Evolutionary conservation across 2,329 filamentous ascomycete species (phyloP), one percentile per base, ranked within the genome.

Genomic region (Botrytis medusae): DNA sequence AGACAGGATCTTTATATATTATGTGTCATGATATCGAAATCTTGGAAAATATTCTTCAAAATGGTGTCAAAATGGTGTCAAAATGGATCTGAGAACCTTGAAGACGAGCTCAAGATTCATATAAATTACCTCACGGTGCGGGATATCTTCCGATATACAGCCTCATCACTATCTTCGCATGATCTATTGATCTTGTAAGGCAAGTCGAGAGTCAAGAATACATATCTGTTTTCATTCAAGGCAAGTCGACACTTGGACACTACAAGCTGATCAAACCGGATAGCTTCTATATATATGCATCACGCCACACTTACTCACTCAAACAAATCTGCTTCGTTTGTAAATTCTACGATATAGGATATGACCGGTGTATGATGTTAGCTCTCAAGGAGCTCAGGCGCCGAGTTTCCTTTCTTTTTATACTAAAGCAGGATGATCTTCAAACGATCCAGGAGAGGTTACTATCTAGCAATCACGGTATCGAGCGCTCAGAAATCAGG

Each of bases 101-200:
- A 14, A 20, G 29, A 46, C 40, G 20, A 48, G 63, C 42, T 32
- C 18, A 48, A 46, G 25, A 29, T 65, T 46, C 62, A 65, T 46
- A 65, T 46, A 46, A 32, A 46, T 65, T 46, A 65, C 62, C 42
- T 68, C 46, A 68, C 64, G 25, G 48, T 59, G 51, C 20, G 32
- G n/a, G 22, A 51, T n/a, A 40, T 40, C 40, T 22, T 32, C n/a
- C 14, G 14, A 57, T 29, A 37, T 16, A 18, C 16, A 57, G 48
- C 65, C 34, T 59, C 44, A 32, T 59, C 48, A 32, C n/a, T 57
- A 69, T 42, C 65, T 69, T 18, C 34, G 42, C 20, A 40, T 51
- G 32, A 37, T 40, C 32, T 37, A 51, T 40, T 22, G 4, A 34
- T 60, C 46, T 20, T n/a, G 29, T 25, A 29, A 37, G 44, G 44